Evolutionary conservation across 1,284 basidiomycete species (phyloP), one percentile per base, ranked within the genome.

Genomic region (Neolentinus lepideus): DNA sequence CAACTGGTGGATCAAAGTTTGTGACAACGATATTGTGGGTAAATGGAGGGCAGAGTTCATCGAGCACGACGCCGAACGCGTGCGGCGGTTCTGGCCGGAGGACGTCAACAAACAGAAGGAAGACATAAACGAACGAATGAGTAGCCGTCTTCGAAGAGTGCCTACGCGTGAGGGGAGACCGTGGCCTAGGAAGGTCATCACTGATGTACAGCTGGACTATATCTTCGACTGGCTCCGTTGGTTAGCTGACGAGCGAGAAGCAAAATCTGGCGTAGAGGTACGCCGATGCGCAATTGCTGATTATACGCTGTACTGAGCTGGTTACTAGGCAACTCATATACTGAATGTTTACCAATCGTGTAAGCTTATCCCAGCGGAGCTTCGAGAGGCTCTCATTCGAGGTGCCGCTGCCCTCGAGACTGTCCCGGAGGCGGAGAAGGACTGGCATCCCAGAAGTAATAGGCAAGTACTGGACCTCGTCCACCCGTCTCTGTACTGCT

Each of bases 381-480:
- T 67, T 16, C 24, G 36, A 6, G 51, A 54, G 2, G 58, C 47
- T 2, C 61, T 69, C 9, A 56, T 61, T 6, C 26, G 46, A n/a
- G 67, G 60, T n/a, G 67, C 70, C 21, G 52, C 56, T 11, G 46
- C 53, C 1, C 68, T 76, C 22, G 75, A 76, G 57, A 57, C 70
- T 26, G 69, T 76, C 2, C 70, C 75, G 0, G 68, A 68, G 50
- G 59, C 66, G 1, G 51, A 68, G 26, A 73, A 70, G 52, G 76
- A 79, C 62, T 78, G 76, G 76, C 76, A 78, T 58, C 77, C 77
- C 0, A 66, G 70, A 10, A 75, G 75, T 6, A 64, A 76, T 33
- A 63, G 66, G 1, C 69, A 67, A 52, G 75, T 78, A 4, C 70
- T 77, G 8, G 74, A 77, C 55, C 69, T 77, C 24, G 70, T 76